Evolutionary conservation across 2,329 filamentous ascomycete genomes (phyloP), one percentile per base, ranked within the genome.

Genomic region (Fusarium tupiense): DNA sequence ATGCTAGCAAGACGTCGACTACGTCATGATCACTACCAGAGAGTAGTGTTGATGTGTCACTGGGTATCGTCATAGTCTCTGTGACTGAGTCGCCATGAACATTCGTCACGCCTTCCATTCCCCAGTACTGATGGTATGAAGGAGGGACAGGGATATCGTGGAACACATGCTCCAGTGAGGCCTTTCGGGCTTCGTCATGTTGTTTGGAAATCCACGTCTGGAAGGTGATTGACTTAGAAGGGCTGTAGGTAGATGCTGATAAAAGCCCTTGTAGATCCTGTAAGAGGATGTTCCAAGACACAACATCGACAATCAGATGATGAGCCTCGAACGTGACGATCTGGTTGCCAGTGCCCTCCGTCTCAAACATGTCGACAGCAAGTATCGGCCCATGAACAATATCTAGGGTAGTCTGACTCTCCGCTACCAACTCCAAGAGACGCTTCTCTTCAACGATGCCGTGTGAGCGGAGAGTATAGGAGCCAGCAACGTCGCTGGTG

Each of bases 261-360:
- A 86, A 70, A 2, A 83, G 47, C 8, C 82, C 81, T 62, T 87
- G 84, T 0, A 76, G 24, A n/a, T 75, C 74, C 19, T 73, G 58
- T 0, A 75, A 75, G 1, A 87, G 77, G 11, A 86, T 78, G 26
- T 84, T 79, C 86, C 86, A 87, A 1, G 85, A 85, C 3, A 87
- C 85, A 2, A 87, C 75, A 60, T 87, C 85, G 40, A 87, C 81
- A 14, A 84, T 77, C 9, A 85, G 75, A 46, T 85, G 83, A n/a
- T 84, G 82, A 9, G 75, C 77, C 4, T 78, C 78, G 79, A 83
- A 44, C 3, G 73, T 17, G 81, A 69, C 49, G 12, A 81, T 70
- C 17, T 78, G 57, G 11, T 70, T 41, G 10, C 52, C 40, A 10
- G 14, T 40, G 9, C 9, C 38, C 6, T 63, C 46, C n/a, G 74